Evolutionary conservation across 176 grass and related monocot species (phyloP), one percentile per base, ranked within the genome.

Genomic region (Triticum timopheevii): DNA sequence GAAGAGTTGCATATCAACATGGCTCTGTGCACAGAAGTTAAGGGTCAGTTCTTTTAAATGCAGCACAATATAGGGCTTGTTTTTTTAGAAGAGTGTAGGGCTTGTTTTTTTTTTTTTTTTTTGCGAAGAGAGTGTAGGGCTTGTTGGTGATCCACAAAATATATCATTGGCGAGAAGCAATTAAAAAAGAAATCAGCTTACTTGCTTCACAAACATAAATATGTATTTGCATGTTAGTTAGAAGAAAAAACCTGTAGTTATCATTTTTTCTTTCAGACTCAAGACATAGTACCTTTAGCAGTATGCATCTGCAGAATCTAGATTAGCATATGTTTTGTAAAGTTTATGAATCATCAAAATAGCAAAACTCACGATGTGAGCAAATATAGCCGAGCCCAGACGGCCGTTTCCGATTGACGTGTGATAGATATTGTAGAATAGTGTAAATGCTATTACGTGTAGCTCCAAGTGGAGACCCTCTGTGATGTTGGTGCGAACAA

Each of bases 81-180:
- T 91, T 44, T 44, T 44, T 42, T 42, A 44, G 40, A 10, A 39
- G n/a, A 39, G 8, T 73, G 25, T 64, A 64, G 11, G 7, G 63
- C 39, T 91, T 88, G 72, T 91, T 91, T n/a, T n/a, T n/a, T n/a
- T n/a, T n/a, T n/a, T n/a, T n/a, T n/a, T n/a, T n/a, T n/a, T n/a
- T n/a, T n/a, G n/a, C n/a, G n/a, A n/a, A n/a, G 40, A 39, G n/a
- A 39, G 8, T 73, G 25, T 64, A 64, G 11, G 7, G 63, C 39
- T 91, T 88, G 72, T 91, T 91, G 84, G 50, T 44, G 40, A 66
- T 71, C 65, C 73, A 10, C 24, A 50, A 39, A 34, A 78, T 3
- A 38, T 58, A 59, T 66, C 36, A 71, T 78, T 10, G 50, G 65
- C 25, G 71, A 9, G 17, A 73, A 49, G 52, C 10, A 12, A 78